Evolutionary conservation across 306 rosid species (phyloP), one percentile per base, ranked within the genome.

Genomic region (Erythrophleum fordii): DNA sequence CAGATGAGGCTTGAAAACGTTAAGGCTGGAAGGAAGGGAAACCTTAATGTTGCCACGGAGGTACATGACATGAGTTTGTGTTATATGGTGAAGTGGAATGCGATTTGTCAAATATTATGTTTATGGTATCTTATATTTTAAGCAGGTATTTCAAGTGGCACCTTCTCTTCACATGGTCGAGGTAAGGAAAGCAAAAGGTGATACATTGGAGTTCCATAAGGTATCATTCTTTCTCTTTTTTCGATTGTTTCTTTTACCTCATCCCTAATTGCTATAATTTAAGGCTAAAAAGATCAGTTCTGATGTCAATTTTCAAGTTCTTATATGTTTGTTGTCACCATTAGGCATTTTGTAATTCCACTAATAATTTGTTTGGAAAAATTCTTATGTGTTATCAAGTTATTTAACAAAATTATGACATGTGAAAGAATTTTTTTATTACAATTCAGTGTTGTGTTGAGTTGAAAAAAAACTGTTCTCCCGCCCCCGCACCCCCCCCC

Each of bases 81-180:
- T 61, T 56, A 52, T 82, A 28, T 78, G 20, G 11, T 65, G 56
- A 42, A 46, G 44, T 58, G 44, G 7, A 60, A 44, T 68, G 51
- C 18, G 26, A n/a, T 56, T 23, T 53, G 51, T 74, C 25, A 42
- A 42, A n/a, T 35, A 56, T 62, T 64, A 51, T 78, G 29, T 59
- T 41, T 68, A 41, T 78, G 8, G 25, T 62, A 44, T 69, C 29
- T 42, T 22, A 44, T 6, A 13, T 64, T 39, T 46, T 69, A 60
- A 70, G 80, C 86, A 95, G 99, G 80, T 95, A 67, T 93, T 95
- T 87, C 99, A 95, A 91, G 98, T 95, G 49, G 99, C 98, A 46
- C 99, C 99, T 79, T 93, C 93, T 69, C 90, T 95, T 79, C 99
- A 95, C 88, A 92, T 95, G 97, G 99, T 93, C 59, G 98, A 95